These are phyloP conservation scores for Panicum virgatum DNA, from an alignment of 202 grass and related monocot genomes.

Conservation along the genomic window DNA sequence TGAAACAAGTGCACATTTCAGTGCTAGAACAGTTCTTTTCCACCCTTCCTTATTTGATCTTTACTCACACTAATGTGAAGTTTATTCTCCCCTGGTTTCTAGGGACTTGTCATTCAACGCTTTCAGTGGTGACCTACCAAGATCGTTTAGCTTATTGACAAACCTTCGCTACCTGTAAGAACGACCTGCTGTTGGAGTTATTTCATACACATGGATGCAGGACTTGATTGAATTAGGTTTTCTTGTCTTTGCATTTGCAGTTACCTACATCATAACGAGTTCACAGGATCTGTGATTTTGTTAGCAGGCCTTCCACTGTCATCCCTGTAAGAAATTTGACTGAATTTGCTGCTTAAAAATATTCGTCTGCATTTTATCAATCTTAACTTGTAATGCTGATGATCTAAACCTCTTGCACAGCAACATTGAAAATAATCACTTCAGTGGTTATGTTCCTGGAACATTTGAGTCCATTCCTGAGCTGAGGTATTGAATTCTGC, in stretches of 20 bases:
- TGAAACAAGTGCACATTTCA: constrained; percentile 27
- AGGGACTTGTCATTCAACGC: constrained; percentile 93
- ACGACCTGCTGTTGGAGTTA: constrained; percentile 14
- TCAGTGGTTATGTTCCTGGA: constrained; percentile 85
- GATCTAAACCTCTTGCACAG: constrained; percentile 40
- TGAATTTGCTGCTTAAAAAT: constrained; percentile 21
- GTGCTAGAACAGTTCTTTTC: constrained; percentile 19
- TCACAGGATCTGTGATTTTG: constrained; percentile 83
- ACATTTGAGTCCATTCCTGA: constrained; percentile 77
- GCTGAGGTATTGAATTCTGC: constrained; percentile 58
- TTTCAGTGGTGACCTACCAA: constrained; percentile 73
- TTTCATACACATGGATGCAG: constrained; percentile 29
- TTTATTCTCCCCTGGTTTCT: constrained; percentile 7
- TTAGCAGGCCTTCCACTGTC: constrained; percentile 74
- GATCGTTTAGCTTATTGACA: constrained; percentile 72
- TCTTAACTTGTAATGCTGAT: constrained; percentile 22
- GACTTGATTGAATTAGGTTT: constrained; percentile 27
- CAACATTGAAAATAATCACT: constrained; percentile 86
- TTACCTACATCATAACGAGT: constrained; percentile 79
- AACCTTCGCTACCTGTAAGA: constrained; percentile 82
- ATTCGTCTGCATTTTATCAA: too few species aligned
- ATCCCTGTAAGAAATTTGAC: constrained; percentile 70
- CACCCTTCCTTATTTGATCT: neutral
- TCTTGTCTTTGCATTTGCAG: constrained; percentile 52
- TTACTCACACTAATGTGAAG: neutral